A percentile compares a stretch with the other conserved stretches of the same genome.
phyloP scores from a whole-genome alignment of 805 yeast species.

The Maudiozyma turicensis region DNA sequence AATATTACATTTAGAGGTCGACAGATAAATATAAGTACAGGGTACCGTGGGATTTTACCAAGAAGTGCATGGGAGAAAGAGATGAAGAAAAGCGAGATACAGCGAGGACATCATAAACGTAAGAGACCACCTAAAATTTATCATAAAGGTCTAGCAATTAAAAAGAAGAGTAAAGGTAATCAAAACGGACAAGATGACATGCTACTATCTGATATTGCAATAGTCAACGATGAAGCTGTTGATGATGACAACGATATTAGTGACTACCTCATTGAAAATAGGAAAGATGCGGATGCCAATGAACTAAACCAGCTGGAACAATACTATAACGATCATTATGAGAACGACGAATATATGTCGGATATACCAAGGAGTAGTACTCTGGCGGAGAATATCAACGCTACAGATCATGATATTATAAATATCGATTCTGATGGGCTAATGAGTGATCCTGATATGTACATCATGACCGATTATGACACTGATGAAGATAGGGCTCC shows the following conservation, averaged over 20 bases:
- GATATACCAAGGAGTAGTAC: slow-evolving; percentile 8
- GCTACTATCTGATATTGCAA: slow-evolving; percentile 17
- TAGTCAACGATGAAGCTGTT: slow-evolving; percentile 8
- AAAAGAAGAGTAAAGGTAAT: not conserved
- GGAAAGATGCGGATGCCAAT: not conserved
- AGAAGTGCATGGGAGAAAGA: slow-evolving; percentile 26
- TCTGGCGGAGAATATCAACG: not conserved
- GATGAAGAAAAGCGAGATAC: not conserved
- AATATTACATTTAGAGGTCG: slow-evolving; percentile 22
- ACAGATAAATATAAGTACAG: slow-evolving; percentile 19
- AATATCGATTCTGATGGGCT: not conserved
- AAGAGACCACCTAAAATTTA: not conserved
- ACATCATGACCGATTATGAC: not conserved
- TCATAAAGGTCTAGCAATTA: slow-evolving; percentile 3
- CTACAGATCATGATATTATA: not conserved
- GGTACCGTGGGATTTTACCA: slow-evolving; percentile 27
- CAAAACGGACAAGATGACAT: slow-evolving; percentile 8
- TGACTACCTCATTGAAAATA: not conserved
- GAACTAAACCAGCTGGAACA: slow-evolving; percentile 4
- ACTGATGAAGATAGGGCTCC: not conserved
- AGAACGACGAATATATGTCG: slow-evolving; percentile 8
- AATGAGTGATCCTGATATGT: not conserved
- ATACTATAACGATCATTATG: slow-evolving; percentile 13
- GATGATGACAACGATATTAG: not conserved
- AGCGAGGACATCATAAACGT: not conserved